phyloP scores from a whole-genome alignment of 257 asterid genomes.

The Solanum stenotomum region DNA sequence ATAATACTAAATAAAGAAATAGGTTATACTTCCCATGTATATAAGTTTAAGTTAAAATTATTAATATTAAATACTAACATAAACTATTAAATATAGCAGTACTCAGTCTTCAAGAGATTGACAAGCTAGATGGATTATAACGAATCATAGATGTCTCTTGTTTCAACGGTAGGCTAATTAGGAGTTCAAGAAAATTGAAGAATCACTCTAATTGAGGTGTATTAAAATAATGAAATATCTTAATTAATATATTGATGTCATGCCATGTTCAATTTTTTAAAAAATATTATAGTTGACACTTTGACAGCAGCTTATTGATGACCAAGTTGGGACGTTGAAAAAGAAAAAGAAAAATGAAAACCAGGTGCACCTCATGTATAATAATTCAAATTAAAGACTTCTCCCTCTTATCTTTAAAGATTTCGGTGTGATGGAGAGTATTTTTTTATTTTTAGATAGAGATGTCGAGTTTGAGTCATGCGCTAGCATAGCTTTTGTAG shows the following conservation, averaged over 20 bases:
- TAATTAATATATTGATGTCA: background rate
- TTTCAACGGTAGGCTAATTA: background rate
- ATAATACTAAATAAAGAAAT: background rate
- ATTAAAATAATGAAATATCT: background rate
- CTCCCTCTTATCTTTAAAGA: background rate
- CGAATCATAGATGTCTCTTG: background rate
- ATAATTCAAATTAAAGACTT: background rate
- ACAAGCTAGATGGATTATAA: background rate
- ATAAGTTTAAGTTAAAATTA: background rate
- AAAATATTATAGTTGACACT: background rate
- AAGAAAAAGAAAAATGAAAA: background rate
- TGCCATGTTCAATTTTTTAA: background rate
- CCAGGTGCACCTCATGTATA: background rate
- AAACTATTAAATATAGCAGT: background rate
- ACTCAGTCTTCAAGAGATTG: background rate
- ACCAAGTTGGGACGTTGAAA: background rate
- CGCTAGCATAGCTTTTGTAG: background rate
- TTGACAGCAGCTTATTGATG: background rate
- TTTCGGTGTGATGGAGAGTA: background rate
- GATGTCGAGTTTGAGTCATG: background rate
- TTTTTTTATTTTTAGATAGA: background rate
- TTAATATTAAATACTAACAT: background rate
- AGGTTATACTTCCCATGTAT: background rate
- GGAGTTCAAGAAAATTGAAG: background rate
- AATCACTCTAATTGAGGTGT: background rate